Conservation (phyloP, 768 basidiomycete genomes). For the Termitomyces titanicus region DNA sequence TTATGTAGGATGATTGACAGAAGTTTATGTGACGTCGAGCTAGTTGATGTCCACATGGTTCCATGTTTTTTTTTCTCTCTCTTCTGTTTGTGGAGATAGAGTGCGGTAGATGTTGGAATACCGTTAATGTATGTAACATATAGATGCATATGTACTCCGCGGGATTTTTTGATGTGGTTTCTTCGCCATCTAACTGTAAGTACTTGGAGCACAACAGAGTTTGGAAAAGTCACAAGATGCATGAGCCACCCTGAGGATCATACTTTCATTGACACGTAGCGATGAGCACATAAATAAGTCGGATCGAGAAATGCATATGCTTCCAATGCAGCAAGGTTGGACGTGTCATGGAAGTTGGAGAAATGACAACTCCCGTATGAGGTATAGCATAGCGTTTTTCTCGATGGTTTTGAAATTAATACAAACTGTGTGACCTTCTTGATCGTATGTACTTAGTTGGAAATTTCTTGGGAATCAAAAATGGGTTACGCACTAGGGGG, state of each 20-base stretch:
- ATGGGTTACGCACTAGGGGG: slow-evolving; percentile 9
- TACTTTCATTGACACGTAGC: background rate
- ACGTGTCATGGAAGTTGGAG: background rate
- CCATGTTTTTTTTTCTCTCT: background rate
- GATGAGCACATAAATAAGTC: background rate
- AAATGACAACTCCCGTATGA: background rate
- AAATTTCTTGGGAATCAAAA: background rate
- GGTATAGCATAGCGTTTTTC: background rate
- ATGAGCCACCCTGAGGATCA: background rate
- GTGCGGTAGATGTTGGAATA: background rate
- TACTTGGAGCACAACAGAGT: too few species aligned
- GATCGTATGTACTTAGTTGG: background rate
- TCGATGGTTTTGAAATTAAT: slow-evolving; percentile 4
- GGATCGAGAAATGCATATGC: background rate
- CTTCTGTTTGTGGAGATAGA: background rate
- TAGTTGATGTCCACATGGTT: background rate
- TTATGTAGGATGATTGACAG: too few species aligned
- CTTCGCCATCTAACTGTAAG: too few species aligned
- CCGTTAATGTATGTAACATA: background rate
- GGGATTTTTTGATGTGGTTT: background rate
- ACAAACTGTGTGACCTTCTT: slow-evolving; percentile 7
- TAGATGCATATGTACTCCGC: background rate
- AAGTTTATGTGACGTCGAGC: too few species aligned
- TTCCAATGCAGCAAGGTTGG: background rate
- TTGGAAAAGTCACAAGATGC: background rate